phyloP scores from a whole-genome alignment of 2,329 filamentous ascomycete species.

The Colletotrichum cordylinicola region DNA sequence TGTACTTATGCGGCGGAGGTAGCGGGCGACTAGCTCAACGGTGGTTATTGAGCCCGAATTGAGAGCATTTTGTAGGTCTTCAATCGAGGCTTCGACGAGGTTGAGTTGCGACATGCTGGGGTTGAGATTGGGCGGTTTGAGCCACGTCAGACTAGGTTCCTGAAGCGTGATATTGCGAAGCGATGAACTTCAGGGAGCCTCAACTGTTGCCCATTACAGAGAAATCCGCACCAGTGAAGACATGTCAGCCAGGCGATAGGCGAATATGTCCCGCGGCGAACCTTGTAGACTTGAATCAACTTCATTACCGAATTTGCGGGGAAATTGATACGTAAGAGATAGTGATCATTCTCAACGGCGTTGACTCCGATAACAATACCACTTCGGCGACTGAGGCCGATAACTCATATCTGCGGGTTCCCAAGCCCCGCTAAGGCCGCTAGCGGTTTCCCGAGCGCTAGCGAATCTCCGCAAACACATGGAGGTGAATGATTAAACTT shows the following conservation, averaged over 20 bases:
- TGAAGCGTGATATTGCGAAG: too few species aligned
- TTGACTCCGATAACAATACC: background rate
- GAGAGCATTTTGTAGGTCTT: conserved; percentile 28
- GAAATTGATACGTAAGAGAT: background rate
- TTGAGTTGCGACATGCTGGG: background rate
- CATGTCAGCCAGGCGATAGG: background rate
- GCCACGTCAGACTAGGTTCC: too few species aligned
- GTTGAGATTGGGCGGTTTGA: background rate
- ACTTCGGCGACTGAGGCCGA: background rate
- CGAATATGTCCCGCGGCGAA: background rate
- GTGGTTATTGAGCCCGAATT: conserved; percentile 23
- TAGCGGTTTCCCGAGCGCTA: background rate
- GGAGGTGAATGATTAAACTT: background rate
- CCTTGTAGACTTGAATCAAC: rapidly evolving
- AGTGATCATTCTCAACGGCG: background rate
- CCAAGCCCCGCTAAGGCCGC: background rate
- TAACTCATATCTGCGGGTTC: background rate
- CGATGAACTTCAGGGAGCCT: too few species aligned
- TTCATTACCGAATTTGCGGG: background rate
- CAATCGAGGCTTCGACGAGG: conserved; percentile 30
- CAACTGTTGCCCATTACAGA: too few species aligned
- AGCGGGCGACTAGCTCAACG: conserved; percentile 31
- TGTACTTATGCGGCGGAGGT: conserved; percentile 28
- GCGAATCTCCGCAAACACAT: background rate
- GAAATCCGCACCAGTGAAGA: too few species aligned